Percentiles rank a stretch among this genome's conserved stretches.
Evolutionary conservation across 306 rosid genomes (phyloP).

Genomic region (Vigna nakashimae): DNA sequence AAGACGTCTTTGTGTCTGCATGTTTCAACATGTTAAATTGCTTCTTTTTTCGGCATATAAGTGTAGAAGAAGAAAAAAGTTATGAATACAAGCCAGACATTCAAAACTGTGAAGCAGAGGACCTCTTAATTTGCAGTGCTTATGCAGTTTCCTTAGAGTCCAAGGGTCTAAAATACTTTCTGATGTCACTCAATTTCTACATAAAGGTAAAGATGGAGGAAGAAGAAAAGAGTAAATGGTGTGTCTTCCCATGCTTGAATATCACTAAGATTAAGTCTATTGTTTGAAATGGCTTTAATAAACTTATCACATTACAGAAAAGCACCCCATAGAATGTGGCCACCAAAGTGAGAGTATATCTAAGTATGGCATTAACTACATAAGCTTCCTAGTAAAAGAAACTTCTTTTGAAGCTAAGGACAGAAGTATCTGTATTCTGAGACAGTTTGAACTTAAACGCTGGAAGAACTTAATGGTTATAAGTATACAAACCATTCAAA

Average conservation of each 20-base stretch:
- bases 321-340: neutral
- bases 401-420: neutral
- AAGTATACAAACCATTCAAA: neutral
- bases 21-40: conserved; percentile 41
- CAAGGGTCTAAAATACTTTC: conserved; percentile 38
- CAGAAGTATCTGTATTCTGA: conserved; percentile 6
- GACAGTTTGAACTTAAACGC: neutral
- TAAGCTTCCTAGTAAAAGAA: conserved; percentile 4
- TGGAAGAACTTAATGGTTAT: neutral
- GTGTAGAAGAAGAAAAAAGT: neutral
- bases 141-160: neutral
- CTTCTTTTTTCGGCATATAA: conserved; percentile 3
- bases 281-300: neutral
- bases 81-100: conserved; percentile 24
- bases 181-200: conserved; percentile 33
- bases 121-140: neutral
- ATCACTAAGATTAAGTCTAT: neutral
- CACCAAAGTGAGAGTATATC: conserved; percentile 11
- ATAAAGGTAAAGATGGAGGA: conserved; percentile 15
- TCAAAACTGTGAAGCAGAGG: conserved; percentile 25
- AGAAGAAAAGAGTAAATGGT: conserved; percentile 1
- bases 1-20: conserved; percentile 89
- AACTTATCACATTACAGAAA: neutral
- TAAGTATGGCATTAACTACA: neutral
- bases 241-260: neutral